Evolutionary conservation across 805 yeast genomes (phyloP).

Genomic region (Sugiyamaella chiloensis): DNA sequence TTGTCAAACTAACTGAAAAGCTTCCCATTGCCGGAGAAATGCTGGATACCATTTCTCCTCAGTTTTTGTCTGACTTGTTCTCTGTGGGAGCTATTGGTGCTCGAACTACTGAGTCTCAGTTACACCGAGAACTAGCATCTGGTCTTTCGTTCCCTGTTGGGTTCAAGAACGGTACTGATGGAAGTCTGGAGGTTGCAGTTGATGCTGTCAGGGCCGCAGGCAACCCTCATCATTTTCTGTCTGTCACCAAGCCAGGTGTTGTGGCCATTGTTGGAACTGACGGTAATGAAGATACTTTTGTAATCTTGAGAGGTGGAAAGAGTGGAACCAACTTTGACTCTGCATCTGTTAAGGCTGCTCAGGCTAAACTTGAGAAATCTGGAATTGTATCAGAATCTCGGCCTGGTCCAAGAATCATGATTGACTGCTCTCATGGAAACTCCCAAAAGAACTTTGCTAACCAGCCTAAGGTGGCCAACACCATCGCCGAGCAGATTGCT

Average conservation of each 20-base stretch:
- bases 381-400: slow-evolving; percentile 37
- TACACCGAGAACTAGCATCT: slow-evolving; percentile 94
- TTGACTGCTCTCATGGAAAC: slow-evolving; percentile 97
- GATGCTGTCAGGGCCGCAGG: slow-evolving; percentile 93
- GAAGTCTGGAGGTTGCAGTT: slow-evolving; percentile 87
- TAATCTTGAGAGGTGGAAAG: slow-evolving; percentile 94
- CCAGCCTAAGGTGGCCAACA: slow-evolving; percentile 85
- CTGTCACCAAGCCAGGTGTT: slow-evolving; percentile 93
- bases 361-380: slow-evolving; percentile 51
- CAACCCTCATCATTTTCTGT: slow-evolving; percentile 89
- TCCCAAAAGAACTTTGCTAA: slow-evolving; percentile 85
- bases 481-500: slow-evolving; percentile 72
- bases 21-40: slow-evolving; percentile 96
- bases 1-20: slow-evolving; percentile 73
- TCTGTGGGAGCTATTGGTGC: slow-evolving; percentile 99
- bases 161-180: slow-evolving; percentile 97
- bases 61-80: slow-evolving; percentile 87
- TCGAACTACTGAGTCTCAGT: slow-evolving; percentile 96
- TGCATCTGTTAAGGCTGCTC: slow-evolving; percentile 63
- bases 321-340: slow-evolving; percentile 87
- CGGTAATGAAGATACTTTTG: slow-evolving; percentile 87
- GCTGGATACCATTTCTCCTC: slow-evolving; percentile 97
- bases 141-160: slow-evolving; percentile 98
- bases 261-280: slow-evolving; percentile 95
- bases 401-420: slow-evolving; percentile 71